Evolutionary conservation across 2,329 filamentous ascomycete species (phyloP).

Genomic region (Talaromyces verruculosus): DNA sequence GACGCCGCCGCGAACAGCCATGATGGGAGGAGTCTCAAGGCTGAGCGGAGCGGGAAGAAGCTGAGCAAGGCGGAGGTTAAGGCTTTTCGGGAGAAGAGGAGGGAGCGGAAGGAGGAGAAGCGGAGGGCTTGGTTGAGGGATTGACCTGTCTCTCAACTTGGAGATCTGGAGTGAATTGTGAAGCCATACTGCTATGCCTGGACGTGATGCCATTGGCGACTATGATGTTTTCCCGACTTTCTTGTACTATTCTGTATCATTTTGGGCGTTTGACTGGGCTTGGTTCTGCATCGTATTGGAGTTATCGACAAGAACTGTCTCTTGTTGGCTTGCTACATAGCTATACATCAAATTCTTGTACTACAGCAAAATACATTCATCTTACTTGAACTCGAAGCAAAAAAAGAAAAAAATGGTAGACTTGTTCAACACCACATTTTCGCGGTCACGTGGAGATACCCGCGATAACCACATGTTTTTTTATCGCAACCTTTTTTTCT

Average conservation of each 20-base stretch:
- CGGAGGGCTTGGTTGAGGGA: slow-evolving; percentile 85
- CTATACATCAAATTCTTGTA: background rate
- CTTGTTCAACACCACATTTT: background rate
- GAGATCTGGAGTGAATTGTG: background rate
- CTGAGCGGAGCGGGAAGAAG: slow-evolving; percentile 82
- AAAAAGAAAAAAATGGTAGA: too few relatives aligned
- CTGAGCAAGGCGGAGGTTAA: slow-evolving; percentile 83
- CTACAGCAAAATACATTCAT: background rate
- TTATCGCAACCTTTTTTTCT: slow-evolving; percentile 14
- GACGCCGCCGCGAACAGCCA: slow-evolving; percentile 90
- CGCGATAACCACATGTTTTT: slow-evolving; percentile 14
- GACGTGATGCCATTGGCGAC: slow-evolving; percentile 5
- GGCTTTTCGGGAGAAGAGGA: slow-evolving; percentile 85
- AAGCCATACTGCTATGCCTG: background rate
- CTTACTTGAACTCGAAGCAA: too few relatives aligned
- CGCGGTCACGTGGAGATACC: slow-evolving; percentile 17
- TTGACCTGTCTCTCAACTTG: slow-evolving; percentile 47
- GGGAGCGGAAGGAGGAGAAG: slow-evolving; percentile 91
- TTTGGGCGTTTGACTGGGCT: slow-evolving; percentile 7
- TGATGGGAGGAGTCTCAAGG: slow-evolving; percentile 85
- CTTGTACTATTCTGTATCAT: slow-evolving; percentile 11
- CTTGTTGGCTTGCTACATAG: background rate
- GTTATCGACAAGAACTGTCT: background rate
- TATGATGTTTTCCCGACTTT: background rate
- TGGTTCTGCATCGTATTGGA: slow-evolving; percentile 13